Evolutionary conservation across 176 grass and related monocot genomes (phyloP), one percentile per base, ranked within the genome.

Genomic region (Cocos nucifera): DNA sequence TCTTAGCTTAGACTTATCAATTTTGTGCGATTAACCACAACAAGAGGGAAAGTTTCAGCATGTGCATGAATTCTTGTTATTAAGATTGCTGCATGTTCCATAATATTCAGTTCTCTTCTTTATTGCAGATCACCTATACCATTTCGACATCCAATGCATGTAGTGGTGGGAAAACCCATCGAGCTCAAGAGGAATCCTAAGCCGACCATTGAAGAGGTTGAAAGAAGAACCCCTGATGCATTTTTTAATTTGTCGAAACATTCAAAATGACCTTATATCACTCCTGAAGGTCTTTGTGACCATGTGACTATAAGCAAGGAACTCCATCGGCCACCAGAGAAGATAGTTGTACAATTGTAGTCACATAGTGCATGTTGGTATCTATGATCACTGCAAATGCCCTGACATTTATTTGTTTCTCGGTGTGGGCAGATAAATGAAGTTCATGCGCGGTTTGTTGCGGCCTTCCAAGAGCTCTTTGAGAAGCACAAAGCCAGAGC

Each of bases 131-230:
- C 87, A 51, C 92, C 92, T 10, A 80, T 97, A 69, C 92, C 92
- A 70, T 97, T 87, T 55, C 80, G 56, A 23, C 67, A 69, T 25
- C 87, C 93, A 5, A 79, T 91, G 70, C 81, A 91, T 80, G 84
- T 91, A 23, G 81, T 85, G 72, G 78, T 91, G 67, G 93, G 93
- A 48, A 82, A 50, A 35, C 87, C 93, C 50, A 91, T 97, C 26
- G 58, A 80, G 28, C 64, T 91, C 59, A 72, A 76, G 67, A 81
- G 85, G 77, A 97, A 78, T 64, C 62, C 84, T 24, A 64, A 83
- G 17, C 87, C 87, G 61, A 80, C 84, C 1, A 17, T 57, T 66
- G 87, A 91, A 27, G 93, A 91, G 93, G 93, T 97, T 30, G 8
- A 12, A 12, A 44, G 9, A 44, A 39, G 10, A 44, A 44, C 8